Conservation (phyloP, 208 protist genomes). For the Vickermania spadyakhi region DNA sequence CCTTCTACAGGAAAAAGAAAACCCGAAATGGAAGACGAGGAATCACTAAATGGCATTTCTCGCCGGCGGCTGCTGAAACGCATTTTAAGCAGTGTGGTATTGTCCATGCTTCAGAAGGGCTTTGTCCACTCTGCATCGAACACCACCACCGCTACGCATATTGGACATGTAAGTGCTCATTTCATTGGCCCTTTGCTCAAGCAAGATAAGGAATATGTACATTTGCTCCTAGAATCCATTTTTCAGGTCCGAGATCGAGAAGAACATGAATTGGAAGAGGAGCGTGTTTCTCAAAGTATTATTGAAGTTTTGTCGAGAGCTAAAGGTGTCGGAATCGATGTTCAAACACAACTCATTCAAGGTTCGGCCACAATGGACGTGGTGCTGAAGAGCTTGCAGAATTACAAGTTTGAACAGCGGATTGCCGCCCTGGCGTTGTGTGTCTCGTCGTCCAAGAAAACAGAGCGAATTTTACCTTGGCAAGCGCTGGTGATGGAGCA, state of each 20-base stretch:
- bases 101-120: slow-evolving; percentile 34
- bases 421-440: slow-evolving; percentile 51
- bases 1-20: background rate
- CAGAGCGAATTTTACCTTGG: slow-evolving; percentile 41
- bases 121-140: slow-evolving; percentile 35
- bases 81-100: slow-evolving; percentile 42
- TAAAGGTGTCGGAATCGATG: slow-evolving; percentile 43
- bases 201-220: slow-evolving; percentile 8
- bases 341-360: slow-evolving; percentile 32
- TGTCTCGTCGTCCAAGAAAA: slow-evolving; percentile 44
- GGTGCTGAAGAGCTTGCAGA: slow-evolving; percentile 31
- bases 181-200: slow-evolving; percentile 75
- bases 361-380: slow-evolving; percentile 21
- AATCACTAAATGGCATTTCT: background rate
- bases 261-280: slow-evolving; percentile 6
- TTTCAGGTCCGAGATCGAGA: slow-evolving; percentile 10
- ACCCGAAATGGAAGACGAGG: background rate
- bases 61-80: slow-evolving; percentile 12
- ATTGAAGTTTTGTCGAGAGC: slow-evolving; percentile 70
- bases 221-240: slow-evolving; percentile 11
- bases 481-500: slow-evolving; percentile 67
- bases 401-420: slow-evolving; percentile 51
- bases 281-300: slow-evolving; percentile 46
- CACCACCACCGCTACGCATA: slow-evolving; percentile 27
- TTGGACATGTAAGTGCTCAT: slow-evolving; percentile 68